phyloP scores from a whole-genome alignment of 495 filamentous ascomycete species.

The Diplogelasinospora grovesii region DNA sequence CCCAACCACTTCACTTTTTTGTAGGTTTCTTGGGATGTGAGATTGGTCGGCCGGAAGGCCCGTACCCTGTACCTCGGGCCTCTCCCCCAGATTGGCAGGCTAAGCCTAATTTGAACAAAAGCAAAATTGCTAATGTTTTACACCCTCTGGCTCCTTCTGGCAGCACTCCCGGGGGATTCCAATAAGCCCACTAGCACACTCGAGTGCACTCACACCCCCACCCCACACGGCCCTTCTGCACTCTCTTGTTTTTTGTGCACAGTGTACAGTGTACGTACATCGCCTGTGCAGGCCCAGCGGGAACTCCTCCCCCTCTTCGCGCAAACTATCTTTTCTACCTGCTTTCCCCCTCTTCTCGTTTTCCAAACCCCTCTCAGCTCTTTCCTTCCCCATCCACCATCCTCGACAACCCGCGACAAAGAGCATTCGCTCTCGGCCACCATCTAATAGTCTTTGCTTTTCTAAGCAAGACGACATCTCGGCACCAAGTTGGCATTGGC shows the following conservation, averaged over 20 bases:
- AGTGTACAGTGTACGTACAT: slow-evolving; percentile 5
- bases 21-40: slow-evolving; percentile 6
- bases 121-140: slow-evolving; percentile 20
- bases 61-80: slow-evolving; percentile 8
- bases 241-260: slow-evolving; percentile 4
- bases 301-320: slow-evolving; percentile 14
- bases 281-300: slow-evolving; percentile 1
- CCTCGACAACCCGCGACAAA: not conserved
- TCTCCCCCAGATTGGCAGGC: not conserved
- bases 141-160: slow-evolving; percentile 2
- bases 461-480: slow-evolving; percentile 18
- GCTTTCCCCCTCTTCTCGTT: slow-evolving; percentile 21
- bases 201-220: slow-evolving; percentile 5
- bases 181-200: not conserved
- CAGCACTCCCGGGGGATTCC: too few species aligned
- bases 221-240: slow-evolving; percentile 13
- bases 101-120: slow-evolving; percentile 17
- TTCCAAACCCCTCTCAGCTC: slow-evolving; percentile 28
- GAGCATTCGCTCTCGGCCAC: not conserved
- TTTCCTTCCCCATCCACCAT: slow-evolving; percentile 8
- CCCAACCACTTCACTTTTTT: slow-evolving; percentile 7
- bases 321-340: slow-evolving; percentile 29
- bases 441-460: slow-evolving; percentile 20
- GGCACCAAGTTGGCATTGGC: slow-evolving; percentile 18
- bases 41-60: slow-evolving; percentile 2